A percentile compares a stretch with the other conserved stretches of the same genome.
phyloP scores from a whole-genome alignment of 352 stramenopile species.

The Phytophthora chlamydospora region DNA sequence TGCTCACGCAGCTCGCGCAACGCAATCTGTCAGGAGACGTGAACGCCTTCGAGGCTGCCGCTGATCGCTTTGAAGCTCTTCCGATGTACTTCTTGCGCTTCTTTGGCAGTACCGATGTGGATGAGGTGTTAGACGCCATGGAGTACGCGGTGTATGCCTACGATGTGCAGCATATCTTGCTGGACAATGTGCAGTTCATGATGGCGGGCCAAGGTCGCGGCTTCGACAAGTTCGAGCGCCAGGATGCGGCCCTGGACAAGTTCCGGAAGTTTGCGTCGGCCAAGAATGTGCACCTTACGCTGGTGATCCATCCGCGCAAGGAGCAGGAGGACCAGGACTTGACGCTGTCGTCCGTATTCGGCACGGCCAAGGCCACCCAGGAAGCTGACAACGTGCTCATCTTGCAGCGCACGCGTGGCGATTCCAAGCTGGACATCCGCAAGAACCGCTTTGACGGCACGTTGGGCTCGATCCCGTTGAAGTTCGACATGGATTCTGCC shows the following conservation, averaged over 20 bases:
- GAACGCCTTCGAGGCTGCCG: conserved; percentile 76
- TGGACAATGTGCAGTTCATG: conserved; percentile 99
- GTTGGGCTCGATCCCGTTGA: conserved; percentile 87
- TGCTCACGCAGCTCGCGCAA: conserved; percentile 95
- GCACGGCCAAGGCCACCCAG: conserved; percentile 98
- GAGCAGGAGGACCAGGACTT: conserved; percentile 94
- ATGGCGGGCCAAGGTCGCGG: conserved; percentile 90
- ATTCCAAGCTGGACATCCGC: conserved; percentile 96
- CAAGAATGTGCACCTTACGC: conserved; percentile 98
- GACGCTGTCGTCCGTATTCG: conserved; percentile 97
- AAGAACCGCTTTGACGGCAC: conserved; percentile 96
- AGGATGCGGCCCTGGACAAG: conserved; percentile 95
- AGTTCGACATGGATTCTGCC: conserved; percentile 79
- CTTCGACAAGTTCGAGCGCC: conserved; percentile 90
- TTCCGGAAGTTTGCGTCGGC: conserved; percentile 96
- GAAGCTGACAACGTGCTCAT: conserved; percentile 99
- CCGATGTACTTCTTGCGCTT: conserved; percentile 99
- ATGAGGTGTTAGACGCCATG: conserved; percentile 98
- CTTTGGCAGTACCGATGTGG: conserved; percentile 95
- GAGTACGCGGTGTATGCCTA: conserved; percentile 98
- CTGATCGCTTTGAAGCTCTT: conserved; percentile 93
- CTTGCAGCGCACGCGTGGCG: conserved; percentile 89
- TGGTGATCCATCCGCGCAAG: conserved; percentile 99
- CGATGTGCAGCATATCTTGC: conserved; percentile 98
- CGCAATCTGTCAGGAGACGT: conserved; percentile 73